These are phyloP conservation scores for Aspergillus phoenicis DNA, from an alignment of 2,329 filamentous ascomycete species.

Conservation along the genomic window DNA sequence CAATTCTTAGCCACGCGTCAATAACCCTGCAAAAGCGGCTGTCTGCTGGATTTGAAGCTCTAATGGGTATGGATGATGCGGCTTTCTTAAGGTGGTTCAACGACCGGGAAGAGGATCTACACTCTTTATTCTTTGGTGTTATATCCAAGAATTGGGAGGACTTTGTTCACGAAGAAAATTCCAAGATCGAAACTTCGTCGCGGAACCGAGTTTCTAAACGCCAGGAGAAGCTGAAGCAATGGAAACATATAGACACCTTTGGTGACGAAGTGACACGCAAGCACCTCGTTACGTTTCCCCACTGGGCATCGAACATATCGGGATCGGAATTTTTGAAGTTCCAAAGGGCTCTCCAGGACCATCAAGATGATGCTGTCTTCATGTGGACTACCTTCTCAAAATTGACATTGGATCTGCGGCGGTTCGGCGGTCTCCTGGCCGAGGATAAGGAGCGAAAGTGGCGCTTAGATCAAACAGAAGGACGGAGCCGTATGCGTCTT, in stretches of 20 bases:
- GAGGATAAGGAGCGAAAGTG: slow-evolving; percentile 69
- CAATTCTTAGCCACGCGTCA: slow-evolving; percentile 72
- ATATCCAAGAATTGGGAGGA: slow-evolving; percentile 85
- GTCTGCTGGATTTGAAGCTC: slow-evolving; percentile 74
- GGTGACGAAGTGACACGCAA: slow-evolving; percentile 72
- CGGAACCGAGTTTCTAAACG: slow-evolving; percentile 71
- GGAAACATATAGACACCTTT: slow-evolving; percentile 70
- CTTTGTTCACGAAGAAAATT: slow-evolving; percentile 82
- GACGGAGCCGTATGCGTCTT: slow-evolving; percentile 90
- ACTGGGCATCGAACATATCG: slow-evolving; percentile 96
- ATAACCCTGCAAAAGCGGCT: slow-evolving; percentile 71
- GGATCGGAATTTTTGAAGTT: slow-evolving; percentile 89
- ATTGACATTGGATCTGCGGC: slow-evolving; percentile 74
- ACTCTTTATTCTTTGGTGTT: slow-evolving; percentile 77
- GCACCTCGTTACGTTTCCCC: slow-evolving; percentile 83
- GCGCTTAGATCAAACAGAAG: slow-evolving; percentile 94
- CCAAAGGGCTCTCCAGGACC: slow-evolving; percentile 84
- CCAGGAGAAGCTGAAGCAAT: slow-evolving; percentile 78
- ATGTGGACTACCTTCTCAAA: slow-evolving; percentile 74
- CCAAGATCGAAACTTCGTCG: slow-evolving; percentile 73
- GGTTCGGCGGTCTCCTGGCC: slow-evolving; percentile 80
- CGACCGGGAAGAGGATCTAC: slow-evolving; percentile 74
- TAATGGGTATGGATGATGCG: slow-evolving; percentile 86
- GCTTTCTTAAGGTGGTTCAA: slow-evolving; percentile 88
- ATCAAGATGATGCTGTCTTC: slow-evolving; percentile 84